Conservation (phyloP, 1,284 basidiomycete genomes). For the Phaffia rhodozyma region DNA sequence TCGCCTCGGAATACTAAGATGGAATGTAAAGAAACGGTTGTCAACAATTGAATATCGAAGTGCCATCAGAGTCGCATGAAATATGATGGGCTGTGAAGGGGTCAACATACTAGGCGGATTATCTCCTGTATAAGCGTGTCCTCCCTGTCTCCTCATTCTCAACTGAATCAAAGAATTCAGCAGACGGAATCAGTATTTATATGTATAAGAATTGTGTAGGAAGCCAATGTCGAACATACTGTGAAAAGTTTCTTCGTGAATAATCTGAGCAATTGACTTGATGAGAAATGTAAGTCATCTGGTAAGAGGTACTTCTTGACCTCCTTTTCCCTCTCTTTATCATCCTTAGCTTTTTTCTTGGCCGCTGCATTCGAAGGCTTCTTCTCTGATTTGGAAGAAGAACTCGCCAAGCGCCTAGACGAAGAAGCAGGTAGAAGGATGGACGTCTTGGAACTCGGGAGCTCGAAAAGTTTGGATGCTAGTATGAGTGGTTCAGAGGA, state of each 20-base stretch:
- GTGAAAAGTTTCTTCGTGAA: constrained; percentile 94
- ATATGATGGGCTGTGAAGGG: constrained; percentile 17
- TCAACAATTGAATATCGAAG: neutral
- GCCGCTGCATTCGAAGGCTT: constrained; percentile 31
- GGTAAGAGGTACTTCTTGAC: constrained; percentile 70
- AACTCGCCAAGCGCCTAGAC: constrained; percentile 19
- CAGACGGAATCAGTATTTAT: neutral
- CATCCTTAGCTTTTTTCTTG: constrained; percentile 19
- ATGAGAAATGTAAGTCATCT: constrained; percentile 95
- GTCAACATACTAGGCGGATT: constrained; percentile 12
- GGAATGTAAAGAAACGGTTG: neutral
- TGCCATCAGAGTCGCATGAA: constrained; percentile 1
- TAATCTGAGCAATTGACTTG: constrained; percentile 72
- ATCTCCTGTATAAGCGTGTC: constrained; percentile 11
- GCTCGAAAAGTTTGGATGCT: constrained; percentile 63
- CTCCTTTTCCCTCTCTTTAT: constrained; percentile 36
- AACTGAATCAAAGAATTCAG: constrained; percentile 41
- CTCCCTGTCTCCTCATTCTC: constrained; percentile 61
- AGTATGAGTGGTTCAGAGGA: constrained; percentile 45
- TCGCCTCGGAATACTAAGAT: constrained; percentile 37
- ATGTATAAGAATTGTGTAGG: neutral
- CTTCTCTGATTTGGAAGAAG: constrained; percentile 39
- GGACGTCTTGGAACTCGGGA: constrained; percentile 50
- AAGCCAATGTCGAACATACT: constrained; percentile 35
- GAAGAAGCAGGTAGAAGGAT: constrained; percentile 50